These are phyloP conservation scores for Aspergillus mulundensis DNA, from an alignment of 495 filamentous ascomycete species.

Conservation along the genomic window DNA sequence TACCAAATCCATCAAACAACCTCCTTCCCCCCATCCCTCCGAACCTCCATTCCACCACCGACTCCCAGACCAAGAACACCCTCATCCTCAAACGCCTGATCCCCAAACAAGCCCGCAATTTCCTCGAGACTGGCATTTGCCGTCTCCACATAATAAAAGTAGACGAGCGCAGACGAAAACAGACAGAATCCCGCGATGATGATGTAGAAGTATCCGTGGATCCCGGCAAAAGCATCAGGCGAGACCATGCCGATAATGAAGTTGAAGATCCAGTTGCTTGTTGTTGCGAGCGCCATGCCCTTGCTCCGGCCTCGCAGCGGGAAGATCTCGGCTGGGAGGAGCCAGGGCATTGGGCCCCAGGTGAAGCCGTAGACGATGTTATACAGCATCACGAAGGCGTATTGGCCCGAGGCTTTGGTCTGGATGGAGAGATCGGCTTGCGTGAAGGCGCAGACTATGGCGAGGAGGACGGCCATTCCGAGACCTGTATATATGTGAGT, in stretches of 20 bases:
- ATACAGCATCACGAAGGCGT: constrained; percentile 40
- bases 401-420: constrained; percentile 24
- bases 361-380: constrained; percentile 31
- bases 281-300: constrained; percentile 64
- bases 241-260: constrained; percentile 72
- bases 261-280: constrained; percentile 76
- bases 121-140: constrained; percentile 59
- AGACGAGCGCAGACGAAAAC: constrained; percentile 52
- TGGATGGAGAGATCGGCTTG: constrained; percentile 18
- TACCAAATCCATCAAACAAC: background rate
- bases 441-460: constrained; percentile 27
- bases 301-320: constrained; percentile 59
- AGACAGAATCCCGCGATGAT: constrained; percentile 63
- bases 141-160: constrained; percentile 64
- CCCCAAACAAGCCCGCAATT: constrained; percentile 42
- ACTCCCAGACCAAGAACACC: background rate
- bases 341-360: constrained; percentile 75
- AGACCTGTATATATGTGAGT: constrained; percentile 9
- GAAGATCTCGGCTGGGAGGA: constrained; percentile 68
- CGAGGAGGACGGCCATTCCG: constrained; percentile 22
- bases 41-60: background rate
- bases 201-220: constrained; percentile 63
- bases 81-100: constrained; percentile 20
- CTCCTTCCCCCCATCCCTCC: background rate
- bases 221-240: constrained; percentile 58